phyloP scores from a whole-genome alignment of 768 basidiomycete genomes.

The Naganishia kalamii region DNA sequence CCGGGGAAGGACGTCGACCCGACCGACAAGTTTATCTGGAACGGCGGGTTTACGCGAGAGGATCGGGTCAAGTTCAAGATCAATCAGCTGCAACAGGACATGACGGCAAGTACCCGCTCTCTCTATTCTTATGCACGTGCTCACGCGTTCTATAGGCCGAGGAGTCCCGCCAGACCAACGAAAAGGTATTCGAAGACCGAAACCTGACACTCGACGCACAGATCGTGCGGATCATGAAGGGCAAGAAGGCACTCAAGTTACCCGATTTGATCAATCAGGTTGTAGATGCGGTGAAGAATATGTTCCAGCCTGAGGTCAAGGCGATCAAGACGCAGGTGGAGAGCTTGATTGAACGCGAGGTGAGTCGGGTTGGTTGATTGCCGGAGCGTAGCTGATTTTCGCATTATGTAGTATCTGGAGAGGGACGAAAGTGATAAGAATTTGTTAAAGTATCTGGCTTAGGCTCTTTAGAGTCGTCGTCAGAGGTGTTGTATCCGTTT shows the following conservation, averaged over 20 bases:
- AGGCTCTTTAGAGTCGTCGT: background rate
- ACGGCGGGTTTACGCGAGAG: slow-evolving; percentile 68
- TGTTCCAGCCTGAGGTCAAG: slow-evolving; percentile 77
- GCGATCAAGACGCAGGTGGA: slow-evolving; percentile 81
- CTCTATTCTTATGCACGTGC: background rate
- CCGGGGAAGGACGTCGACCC: slow-evolving; percentile 68
- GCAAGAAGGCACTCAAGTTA: slow-evolving; percentile 72
- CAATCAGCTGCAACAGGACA: slow-evolving; percentile 90
- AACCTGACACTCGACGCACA: slow-evolving; percentile 82
- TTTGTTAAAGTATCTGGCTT: slow-evolving; percentile 74
- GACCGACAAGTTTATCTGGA: slow-evolving; percentile 71
- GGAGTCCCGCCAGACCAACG: slow-evolving; percentile 74
- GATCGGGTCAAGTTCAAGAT: slow-evolving; percentile 75
- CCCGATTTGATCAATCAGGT: slow-evolving; percentile 74
- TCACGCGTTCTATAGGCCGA: slow-evolving; percentile 57
- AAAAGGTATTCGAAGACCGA: slow-evolving; percentile 78
- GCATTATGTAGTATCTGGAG: slow-evolving; percentile 62
- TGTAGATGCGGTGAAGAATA: slow-evolving; percentile 75
- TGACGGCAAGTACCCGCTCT: slow-evolving; percentile 59
- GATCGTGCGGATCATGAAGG: slow-evolving; percentile 94
- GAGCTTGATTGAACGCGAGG: slow-evolving; percentile 64
- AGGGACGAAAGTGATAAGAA: slow-evolving; percentile 67
- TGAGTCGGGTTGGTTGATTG: slow-evolving; percentile 29
- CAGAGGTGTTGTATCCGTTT: no score
- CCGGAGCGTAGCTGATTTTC: slow-evolving; percentile 9